Conservation (phyloP, 495 filamentous ascomycete genomes). For the Daldinia grandis region DNA sequence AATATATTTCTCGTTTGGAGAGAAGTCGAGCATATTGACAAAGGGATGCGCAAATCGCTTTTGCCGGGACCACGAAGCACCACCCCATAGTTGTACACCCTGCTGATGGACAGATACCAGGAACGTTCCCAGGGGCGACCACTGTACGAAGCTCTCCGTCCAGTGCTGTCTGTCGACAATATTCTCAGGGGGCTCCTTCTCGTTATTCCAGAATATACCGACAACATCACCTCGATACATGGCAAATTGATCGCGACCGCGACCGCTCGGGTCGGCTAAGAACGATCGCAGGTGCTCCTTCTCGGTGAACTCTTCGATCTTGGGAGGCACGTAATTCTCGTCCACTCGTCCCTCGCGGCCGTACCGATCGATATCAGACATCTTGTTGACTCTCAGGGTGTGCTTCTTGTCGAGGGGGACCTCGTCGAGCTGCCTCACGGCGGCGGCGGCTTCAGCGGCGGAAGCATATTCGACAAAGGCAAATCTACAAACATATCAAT, state of each 20-base stretch:
- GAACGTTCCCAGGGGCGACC: constrained; percentile 94
- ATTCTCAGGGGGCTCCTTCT: constrained; percentile 85
- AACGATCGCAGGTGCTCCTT: constrained; percentile 96
- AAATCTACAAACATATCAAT: constrained; percentile 62
- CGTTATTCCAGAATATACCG: constrained; percentile 97
- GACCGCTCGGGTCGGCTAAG: constrained; percentile 82
- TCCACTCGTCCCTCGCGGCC: constrained; percentile 91
- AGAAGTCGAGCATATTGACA: constrained; percentile 95
- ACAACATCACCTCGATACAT: constrained; percentile 91
- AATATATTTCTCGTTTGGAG: constrained; percentile 89
- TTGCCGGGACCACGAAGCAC: constrained; percentile 84
- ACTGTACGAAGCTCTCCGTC: constrained; percentile 97
- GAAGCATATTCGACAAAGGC: constrained; percentile 97
- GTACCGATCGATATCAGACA: constrained; percentile 96
- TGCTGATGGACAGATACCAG: constrained; percentile 93
- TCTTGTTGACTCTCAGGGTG: constrained; percentile 93
- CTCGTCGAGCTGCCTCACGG: constrained; percentile 83
- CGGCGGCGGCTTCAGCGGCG: constrained; percentile 87
- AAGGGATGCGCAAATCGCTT: constrained; percentile 93
- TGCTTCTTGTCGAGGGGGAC: constrained; percentile 93
- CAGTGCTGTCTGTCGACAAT: constrained; percentile 91
- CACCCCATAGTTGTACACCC: constrained; percentile 97
- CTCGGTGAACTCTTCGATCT: constrained; percentile 80
- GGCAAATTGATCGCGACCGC: constrained; percentile 91
- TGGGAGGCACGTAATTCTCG: constrained; percentile 83